Conservation (phyloP, 2,329 filamentous ascomycete species). For the Penicillium italicum region DNA sequence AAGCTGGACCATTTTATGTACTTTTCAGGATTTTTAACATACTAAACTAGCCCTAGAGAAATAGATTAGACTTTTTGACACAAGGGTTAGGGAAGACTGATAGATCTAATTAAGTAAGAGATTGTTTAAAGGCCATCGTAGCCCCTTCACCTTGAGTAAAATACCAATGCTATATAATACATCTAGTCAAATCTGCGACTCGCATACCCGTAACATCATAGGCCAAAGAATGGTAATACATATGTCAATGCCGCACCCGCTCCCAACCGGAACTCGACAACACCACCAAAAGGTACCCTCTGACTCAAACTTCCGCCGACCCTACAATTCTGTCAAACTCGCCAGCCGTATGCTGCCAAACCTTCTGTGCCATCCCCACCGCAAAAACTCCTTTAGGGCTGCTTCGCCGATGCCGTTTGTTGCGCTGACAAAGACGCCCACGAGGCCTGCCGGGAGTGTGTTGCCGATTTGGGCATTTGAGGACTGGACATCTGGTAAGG, state of each 20-base stretch:
- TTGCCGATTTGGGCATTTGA: conserved; percentile 12
- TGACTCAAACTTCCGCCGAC: not conserved
- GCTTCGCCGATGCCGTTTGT: conserved; percentile 52
- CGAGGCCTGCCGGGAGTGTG: conserved; percentile 39
- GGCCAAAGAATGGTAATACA: not conserved
- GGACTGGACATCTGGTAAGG: conserved; percentile 7
- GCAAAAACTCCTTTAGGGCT: conserved; percentile 48
- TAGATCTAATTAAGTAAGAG: no score
- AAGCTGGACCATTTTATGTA: no score
- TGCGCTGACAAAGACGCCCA: conserved; percentile 51
- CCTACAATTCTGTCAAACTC: conserved; percentile 18
- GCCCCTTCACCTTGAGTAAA: no score
- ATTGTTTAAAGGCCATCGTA: no score
- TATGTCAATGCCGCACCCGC: not conserved
- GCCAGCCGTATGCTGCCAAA: conserved; percentile 33
- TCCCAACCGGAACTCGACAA: not conserved
- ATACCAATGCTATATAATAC: no score
- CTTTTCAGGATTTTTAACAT: not conserved
- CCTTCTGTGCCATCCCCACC: conserved; percentile 26
- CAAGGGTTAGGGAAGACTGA: no score
- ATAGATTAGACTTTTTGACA: no score
- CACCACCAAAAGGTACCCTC: not conserved
- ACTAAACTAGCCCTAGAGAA: no score
- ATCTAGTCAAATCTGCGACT: not conserved
- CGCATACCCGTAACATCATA: not conserved